Conservation (phyloP, 2,329 filamentous ascomycete species). For the Lecanicillium sp. region DNA sequence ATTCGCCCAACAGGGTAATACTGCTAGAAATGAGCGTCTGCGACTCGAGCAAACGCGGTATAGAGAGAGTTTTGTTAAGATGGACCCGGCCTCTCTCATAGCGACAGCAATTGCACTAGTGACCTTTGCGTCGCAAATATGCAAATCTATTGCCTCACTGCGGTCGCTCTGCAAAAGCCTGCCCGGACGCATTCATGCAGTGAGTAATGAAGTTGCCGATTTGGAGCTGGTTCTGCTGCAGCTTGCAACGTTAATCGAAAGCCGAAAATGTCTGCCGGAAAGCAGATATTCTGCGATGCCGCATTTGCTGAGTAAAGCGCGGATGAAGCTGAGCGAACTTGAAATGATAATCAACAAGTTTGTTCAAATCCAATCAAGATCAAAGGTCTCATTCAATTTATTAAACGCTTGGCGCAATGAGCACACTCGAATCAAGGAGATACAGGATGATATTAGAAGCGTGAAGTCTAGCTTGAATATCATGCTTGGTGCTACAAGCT, state of each 20-base stretch:
- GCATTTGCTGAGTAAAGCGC: conserved; percentile 17
- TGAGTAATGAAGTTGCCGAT: conserved; percentile 22
- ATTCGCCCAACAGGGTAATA: too few species aligned
- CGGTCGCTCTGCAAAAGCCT: conserved; percentile 16
- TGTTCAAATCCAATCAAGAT: conserved; percentile 9
- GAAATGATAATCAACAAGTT: conserved; percentile 14
- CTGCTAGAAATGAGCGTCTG: too few species aligned
- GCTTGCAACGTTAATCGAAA: conserved; percentile 14
- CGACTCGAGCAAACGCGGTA: too few species aligned
- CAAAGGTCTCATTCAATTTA: conserved; percentile 10
- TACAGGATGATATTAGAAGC: conserved; percentile 18
- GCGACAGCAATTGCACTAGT: conserved; percentile 16
- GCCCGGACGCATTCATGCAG: conserved; percentile 19
- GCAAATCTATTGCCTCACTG: conserved; percentile 15
- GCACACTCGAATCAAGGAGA: conserved; percentile 14
- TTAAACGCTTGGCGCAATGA: conserved; percentile 14
- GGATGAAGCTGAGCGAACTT: conserved; percentile 17
- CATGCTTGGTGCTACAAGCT: conserved; percentile 19
- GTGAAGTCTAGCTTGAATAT: conserved; percentile 21
- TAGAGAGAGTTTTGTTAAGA: too few species aligned
- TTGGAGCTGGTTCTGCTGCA: conserved; percentile 19
- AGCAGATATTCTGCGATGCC: conserved; percentile 12
- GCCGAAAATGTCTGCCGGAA: conserved; percentile 9
- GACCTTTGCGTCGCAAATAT: conserved; percentile 15
- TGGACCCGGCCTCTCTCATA: conserved; percentile 15